phyloP scores from a whole-genome alignment of 257 asterid species.

The Striga asiatica region DNA sequence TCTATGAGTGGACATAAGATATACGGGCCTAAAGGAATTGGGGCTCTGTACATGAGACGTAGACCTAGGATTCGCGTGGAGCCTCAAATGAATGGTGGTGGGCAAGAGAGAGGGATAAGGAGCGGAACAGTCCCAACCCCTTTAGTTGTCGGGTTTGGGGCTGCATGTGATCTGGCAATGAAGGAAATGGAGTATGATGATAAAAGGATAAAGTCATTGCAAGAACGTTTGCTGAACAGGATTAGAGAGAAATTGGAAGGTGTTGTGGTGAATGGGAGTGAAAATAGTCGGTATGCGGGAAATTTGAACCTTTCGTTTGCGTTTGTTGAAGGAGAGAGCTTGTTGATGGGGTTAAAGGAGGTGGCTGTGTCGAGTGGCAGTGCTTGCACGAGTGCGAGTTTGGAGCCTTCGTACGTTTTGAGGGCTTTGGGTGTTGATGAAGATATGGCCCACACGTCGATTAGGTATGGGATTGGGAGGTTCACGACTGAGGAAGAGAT shows the following conservation, averaged over 20 bases:
- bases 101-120: conserved; percentile 97
- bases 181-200: conserved; percentile 92
- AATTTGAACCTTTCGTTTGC: conserved; percentile 92
- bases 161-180: conserved; percentile 83
- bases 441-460: conserved; percentile 96
- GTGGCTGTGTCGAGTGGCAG: conserved; percentile 98
- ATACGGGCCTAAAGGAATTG: conserved; percentile 92
- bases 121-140: conserved; percentile 97
- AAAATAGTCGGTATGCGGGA: conserved; percentile 67
- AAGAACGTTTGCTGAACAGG: conserved; percentile 60
- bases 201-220: conserved; percentile 47
- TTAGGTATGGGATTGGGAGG: conserved; percentile 96
- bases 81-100: conserved; percentile 98
- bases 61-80: conserved; percentile 92
- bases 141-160: conserved; percentile 86
- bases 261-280: conserved; percentile 89
- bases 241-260: conserved; percentile 60
- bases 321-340: conserved; percentile 94
- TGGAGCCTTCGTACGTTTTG: conserved; percentile 92
- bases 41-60: conserved; percentile 81
- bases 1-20: conserved; percentile 93
- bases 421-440: conserved; percentile 98
- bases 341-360: conserved; percentile 95
- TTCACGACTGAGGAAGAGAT: conserved; percentile 84
- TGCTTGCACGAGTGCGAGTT: conserved; percentile 94